Evolutionary conservation across 768 basidiomycete genomes (phyloP), one percentile per base, ranked within the genome.

Genomic region (Podaxis carcinomalis): DNA sequence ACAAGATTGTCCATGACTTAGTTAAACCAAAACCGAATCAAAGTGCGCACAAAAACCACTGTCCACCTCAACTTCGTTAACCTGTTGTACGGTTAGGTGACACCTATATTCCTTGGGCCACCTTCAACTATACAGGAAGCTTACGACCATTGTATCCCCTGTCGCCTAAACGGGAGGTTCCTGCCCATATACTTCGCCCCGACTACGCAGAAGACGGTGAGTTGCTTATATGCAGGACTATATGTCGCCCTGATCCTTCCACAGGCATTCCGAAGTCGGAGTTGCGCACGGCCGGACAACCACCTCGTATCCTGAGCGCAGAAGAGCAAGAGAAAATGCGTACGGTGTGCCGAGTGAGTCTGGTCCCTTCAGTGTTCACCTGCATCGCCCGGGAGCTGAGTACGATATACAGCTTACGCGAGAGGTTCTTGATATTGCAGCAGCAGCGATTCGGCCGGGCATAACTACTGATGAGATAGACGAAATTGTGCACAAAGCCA

Each of bases 401-500:
- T 16, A 13, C 23, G 51, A 57, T 50, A 36, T 57, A 25, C 63
- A 98, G 97, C 80, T 97, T 64, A 85, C 83, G 3, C 80, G 97
- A 52, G 93, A 99, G 76, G 88, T 99, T n/a, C 82, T 99, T 21
- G 95, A 98, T 72, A 80, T 92, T 59, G 89, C 92, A 16, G 96
- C 95, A 1, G 84, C 95, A 0, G 83, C 87, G 68, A 78, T 98
- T 63, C 80, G 83, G 46, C 92, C 95, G n/a, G 97, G 96, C 37
- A 84, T 97, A 40, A 97, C 96, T 10, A 98, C 97, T 1, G 95
- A 98, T 69, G 93, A 95, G 70, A 81, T 99, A 27, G 97, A 99
- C 74, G 86, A 85, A 60, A 87, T 98, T 64, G 94, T 96, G 13
- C 97, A 99, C 75, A 84, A 92, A 65, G 97, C 91, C 16, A 90